A percentile compares a stretch with the other conserved stretches of the same genome.
Evolutionary conservation across 805 yeast species (phyloP).

Genomic region (Nakazawaea ambrosiae): DNA sequence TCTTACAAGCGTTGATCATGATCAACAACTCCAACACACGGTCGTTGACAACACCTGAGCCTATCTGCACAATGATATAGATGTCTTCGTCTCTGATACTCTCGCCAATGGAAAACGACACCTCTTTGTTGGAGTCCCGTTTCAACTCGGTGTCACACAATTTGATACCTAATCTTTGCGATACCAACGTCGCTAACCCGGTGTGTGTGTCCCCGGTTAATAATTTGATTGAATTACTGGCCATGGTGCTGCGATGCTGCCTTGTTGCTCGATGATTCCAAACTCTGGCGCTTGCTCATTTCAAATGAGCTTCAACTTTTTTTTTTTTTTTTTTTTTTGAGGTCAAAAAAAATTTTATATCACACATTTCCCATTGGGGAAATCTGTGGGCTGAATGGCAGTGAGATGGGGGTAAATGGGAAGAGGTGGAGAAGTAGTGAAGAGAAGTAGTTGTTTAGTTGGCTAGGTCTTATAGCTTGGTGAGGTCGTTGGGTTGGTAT

Average conservation of each 20-base stretch:
- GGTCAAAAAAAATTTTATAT: too few relatives aligned
- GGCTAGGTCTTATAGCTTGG: too few relatives aligned
- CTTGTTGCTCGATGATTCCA: too few relatives aligned
- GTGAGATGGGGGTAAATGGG: too few relatives aligned
- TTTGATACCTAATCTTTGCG: constrained; percentile 49
- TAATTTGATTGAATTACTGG: constrained; percentile 64
- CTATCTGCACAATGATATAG: constrained; percentile 72
- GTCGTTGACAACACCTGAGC: constrained; percentile 73
- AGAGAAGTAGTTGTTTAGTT: too few relatives aligned
- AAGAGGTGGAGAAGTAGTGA: too few relatives aligned
- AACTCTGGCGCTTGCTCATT: too few relatives aligned
- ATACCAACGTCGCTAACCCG: constrained; percentile 63
- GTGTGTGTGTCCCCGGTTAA: constrained; percentile 64
- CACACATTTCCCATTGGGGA: too few relatives aligned
- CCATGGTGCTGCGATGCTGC: constrained; percentile 50
- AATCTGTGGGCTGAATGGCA: too few relatives aligned
- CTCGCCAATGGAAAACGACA: constrained; percentile 70
- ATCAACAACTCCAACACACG: constrained; percentile 66
- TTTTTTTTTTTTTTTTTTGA: too few relatives aligned
- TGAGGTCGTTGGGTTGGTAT: too few relatives aligned
- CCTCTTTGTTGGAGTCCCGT: constrained; percentile 67
- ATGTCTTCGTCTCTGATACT: constrained; percentile 83
- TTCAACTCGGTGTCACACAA: constrained; percentile 58
- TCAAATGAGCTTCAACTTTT: too few relatives aligned
- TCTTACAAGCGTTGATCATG: constrained; percentile 77